Base-by-base conservation (phyloP, 2,329 filamentous ascomycete genomes). In the Dactylellina drechsleri region DNA sequence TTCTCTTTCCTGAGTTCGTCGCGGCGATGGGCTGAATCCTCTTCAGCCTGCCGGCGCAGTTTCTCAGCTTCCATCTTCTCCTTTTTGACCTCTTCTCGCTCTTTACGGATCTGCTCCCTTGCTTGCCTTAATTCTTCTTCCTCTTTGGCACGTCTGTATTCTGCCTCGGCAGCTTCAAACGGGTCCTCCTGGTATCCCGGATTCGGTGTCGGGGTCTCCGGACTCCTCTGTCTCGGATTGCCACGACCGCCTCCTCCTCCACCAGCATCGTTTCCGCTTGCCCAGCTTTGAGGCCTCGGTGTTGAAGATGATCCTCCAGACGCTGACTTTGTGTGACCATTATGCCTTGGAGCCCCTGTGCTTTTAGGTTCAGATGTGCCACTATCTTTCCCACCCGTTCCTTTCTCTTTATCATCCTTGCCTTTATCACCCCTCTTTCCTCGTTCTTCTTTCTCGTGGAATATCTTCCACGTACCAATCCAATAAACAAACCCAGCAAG, bases 121-220 rank as follows among this genome's bases (percentile, higher is more conserved):
- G 65, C 72, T 12, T 61, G 40, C 6, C 49, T 43, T n/a, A 76
- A 26, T 18, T 70, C 66, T 10, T 76, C 72, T 43, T 76, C 72
- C 31, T 76, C 72, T 13, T 66, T 61, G 1, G 72, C 72, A 4
- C 66, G 65, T 28, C 64, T 65, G 41, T 76, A 76, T 45, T 76
- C 72, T 15, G 65, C 56, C 43, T 76, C 72, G 1, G 72, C 72
- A 31, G 72, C 72, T 31, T 75, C 66, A 28, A 76, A 76, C 4
- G 59, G 53, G 16, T 59, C 64, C 40, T 67, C 71, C 15, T 73
- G 16, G 23, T 52, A 54, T 23, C 12, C 54, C 12, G 40, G 23
- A n/a, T 61, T 50, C 2, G 65, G 66, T n/a, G 57, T 43, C 10
- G 71, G 45, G 10, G 64, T 62, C 18, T 45, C 64, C 57, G 58